Evolutionary conservation across 2,329 filamentous ascomycete genomes (phyloP).

Genomic region (Fusarium nisikadoi): DNA sequence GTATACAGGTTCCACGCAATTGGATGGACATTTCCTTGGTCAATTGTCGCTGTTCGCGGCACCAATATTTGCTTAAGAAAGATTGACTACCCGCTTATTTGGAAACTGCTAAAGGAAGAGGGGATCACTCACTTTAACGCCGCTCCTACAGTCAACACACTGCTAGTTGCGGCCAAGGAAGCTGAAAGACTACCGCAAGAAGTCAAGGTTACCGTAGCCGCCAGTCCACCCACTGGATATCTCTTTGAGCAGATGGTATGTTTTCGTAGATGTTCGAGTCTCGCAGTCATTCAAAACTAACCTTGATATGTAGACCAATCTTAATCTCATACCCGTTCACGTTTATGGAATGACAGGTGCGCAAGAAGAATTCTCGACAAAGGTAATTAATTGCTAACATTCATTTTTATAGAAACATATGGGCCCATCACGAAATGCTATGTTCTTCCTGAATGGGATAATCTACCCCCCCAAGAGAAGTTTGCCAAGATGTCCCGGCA

Average conservation of each 20-base stretch:
- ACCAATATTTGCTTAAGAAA: constrained; percentile 95
- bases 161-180: constrained; percentile 83
- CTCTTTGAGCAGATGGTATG: constrained; percentile 91
- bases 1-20: constrained; percentile 68
- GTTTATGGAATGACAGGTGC: constrained; percentile 81
- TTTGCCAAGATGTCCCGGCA: constrained; percentile 93
- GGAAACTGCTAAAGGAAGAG: constrained; percentile 87
- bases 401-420: constrained; percentile 74
- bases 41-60: constrained; percentile 91
- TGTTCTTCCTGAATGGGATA: constrained; percentile 85
- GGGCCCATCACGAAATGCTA: constrained; percentile 97
- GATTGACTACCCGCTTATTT: constrained; percentile 94
- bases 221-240: constrained; percentile 87
- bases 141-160: constrained; percentile 94
- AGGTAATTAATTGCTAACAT: background rate
- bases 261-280: background rate
- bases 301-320: constrained; percentile 49
- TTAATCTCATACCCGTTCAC: constrained; percentile 92
- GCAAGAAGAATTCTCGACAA: background rate
- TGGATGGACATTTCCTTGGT: constrained; percentile 92
- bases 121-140: constrained; percentile 94
- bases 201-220: constrained; percentile 91
- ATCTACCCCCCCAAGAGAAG: constrained; percentile 76
- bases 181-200: constrained; percentile 75
- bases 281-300: constrained; percentile 18